Base-by-base conservation (phyloP, 768 basidiomycete genomes). In the Kwoniella sp. region DNA sequence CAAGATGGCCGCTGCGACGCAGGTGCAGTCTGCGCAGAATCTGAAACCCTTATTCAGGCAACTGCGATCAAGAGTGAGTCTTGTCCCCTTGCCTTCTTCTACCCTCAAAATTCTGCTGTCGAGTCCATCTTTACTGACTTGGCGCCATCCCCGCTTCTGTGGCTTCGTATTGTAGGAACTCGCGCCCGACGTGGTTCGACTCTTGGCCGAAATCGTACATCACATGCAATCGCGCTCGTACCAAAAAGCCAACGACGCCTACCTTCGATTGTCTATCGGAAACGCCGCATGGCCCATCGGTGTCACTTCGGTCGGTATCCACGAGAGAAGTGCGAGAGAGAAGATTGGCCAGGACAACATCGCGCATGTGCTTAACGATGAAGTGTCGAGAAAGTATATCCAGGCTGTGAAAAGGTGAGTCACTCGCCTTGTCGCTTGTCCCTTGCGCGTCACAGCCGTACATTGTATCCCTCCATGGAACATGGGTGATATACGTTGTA, bases 251-350 rank as follows among this genome's bases (percentile, higher is more conserved):
- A 99, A 98, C 74, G 96, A 99, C 78, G 89, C 94, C 0, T 99
- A 99, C 79, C 87, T 99, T 25, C 90, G 96, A 7, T 84, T 99
- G 41, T 93, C 92, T 4, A 99, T 99, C 69, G 96, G 96, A 34
- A 99, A 96, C 74, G 95, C 96, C 0, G 94, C 96, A 2, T 99
- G 96, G 96, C 96, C 96, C 1, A 99, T 99, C 75, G 96, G 96
- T 48, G 96, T 99, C 9, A 99, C 96, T 66, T 95, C 95, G 90
- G 96, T 98, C 83, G 94, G 93, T 83, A 96, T 98, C 61, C 96
- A 99, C 82, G 96, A 96, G 81, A 90, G 96, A 77, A 93, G 92
- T 0, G 96, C 95, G 1, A 89, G 94, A 68, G 95, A 99, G 81
- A 97, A 97, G 83, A 99, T 99, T 66, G 93, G 92, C 15, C 88